A percentile compares a stretch with the other conserved stretches of the same genome.
These are phyloP conservation scores for Metarhizium guizhouense DNA, from an alignment of 2,329 filamentous ascomycete species.

Conservation along the genomic window DNA sequence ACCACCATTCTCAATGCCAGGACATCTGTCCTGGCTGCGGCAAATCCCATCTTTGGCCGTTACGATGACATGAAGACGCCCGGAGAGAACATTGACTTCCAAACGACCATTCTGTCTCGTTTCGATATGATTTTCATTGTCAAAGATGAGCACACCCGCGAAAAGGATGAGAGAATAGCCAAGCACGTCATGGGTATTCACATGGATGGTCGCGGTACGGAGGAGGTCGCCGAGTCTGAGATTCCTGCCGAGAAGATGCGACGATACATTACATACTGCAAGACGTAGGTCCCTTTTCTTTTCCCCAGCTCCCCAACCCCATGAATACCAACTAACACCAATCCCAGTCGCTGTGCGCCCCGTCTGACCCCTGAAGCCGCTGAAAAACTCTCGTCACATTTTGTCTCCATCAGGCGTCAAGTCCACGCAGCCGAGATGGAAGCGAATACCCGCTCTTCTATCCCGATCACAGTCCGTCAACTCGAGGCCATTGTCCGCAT, in stretches of 20 bases:
- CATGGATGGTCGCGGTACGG: conserved; percentile 77
- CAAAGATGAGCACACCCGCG: conserved; percentile 83
- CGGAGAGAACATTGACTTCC: conserved; percentile 98
- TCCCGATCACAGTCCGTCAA: conserved; percentile 95
- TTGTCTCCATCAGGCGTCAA: conserved; percentile 90
- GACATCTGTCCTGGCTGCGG: conserved; percentile 89
- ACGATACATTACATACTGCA: conserved; percentile 94
- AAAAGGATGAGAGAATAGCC: conserved; percentile 85
- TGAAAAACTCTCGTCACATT: conserved; percentile 94
- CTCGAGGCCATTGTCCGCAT: conserved; percentile 96
- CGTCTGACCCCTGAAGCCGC: conserved; percentile 83
- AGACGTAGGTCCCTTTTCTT: conserved; percentile 69
- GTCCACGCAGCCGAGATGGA: conserved; percentile 87
- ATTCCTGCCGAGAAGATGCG: conserved; percentile 96
- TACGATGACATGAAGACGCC: conserved; percentile 98
- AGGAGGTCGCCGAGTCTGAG: conserved; percentile 77
- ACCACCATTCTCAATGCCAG: conserved; percentile 95
- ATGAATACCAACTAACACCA: conserved; percentile 17
- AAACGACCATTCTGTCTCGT: conserved; percentile 94
- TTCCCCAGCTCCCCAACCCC: not conserved
- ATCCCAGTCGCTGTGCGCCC: conserved; percentile 72
- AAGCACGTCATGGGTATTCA: conserved; percentile 97
- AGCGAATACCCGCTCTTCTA: conserved; percentile 81
- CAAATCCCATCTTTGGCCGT: conserved; percentile 93
- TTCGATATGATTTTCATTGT: conserved; percentile 99